Evolutionary conservation across 148 eudicot species (phyloP), one percentile per base, ranked within the genome.

Genomic region (Rhododendron henanense): DNA sequence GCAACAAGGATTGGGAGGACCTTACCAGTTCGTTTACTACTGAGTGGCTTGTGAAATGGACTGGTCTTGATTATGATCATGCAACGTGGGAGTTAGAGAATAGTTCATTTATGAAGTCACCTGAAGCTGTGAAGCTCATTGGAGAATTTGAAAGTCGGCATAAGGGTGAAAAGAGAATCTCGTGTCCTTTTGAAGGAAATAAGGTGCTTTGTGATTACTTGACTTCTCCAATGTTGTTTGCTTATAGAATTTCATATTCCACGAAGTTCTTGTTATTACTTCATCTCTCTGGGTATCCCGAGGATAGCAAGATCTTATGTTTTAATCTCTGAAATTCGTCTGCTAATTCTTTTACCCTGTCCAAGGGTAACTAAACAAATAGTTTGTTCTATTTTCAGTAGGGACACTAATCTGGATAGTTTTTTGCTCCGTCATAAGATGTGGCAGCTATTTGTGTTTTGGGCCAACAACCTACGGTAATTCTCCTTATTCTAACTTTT

Each of bases 41-140:
- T 5, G 90, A 85, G 88, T 88, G 90, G 90, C 90, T 88, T 74
- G 90, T 88, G 82, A 88, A 88, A 81, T 88, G 90, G 90, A 75
- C 55, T n/a, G 85, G 90, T 18, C 90, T 88, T 81, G 77, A 79
- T 76, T 86, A 88, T 86, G 84, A 84, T 35, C 39, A 81, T 57
- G 88, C 88, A 57, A 86, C 90, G 19, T 88, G 90, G 90, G 90
- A 88, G 78, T 80, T 86, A 45, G 94, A 90, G 85, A 90, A 92
- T 86, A 88, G 90, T 83, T 55, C 87, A 63, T 90, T 90, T 85
- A 80, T 94, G 35, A 86, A 84, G 86, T 81, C 89, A 51, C 91
- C 92, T 88, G 89, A 90, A 85, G 84, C 84, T 77, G 85, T 88
- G 86, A 88, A 85, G 83, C 90, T 92, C 48, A 86, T 91, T 25